Evolutionary conservation across 2,329 filamentous ascomycete species (phyloP).

Genomic region (Penicillium vulpinum): DNA sequence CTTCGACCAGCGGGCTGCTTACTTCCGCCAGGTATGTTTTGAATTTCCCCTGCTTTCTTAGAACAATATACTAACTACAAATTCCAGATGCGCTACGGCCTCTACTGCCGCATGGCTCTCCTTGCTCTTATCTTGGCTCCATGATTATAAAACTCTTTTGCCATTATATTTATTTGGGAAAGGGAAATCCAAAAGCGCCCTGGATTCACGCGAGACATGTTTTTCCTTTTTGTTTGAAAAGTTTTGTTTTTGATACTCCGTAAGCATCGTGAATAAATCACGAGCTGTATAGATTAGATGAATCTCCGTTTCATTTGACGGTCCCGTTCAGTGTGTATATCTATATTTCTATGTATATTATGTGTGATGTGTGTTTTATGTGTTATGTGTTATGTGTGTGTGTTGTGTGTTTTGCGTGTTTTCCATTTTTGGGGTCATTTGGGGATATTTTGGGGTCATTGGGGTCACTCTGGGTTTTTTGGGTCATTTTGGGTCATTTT

Average conservation of each 20-base stretch:
- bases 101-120: conserved; percentile 97
- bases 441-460: not conserved
- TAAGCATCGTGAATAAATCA: conserved; percentile 33
- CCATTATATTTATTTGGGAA: conserved; percentile 19
- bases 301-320: conserved; percentile 37
- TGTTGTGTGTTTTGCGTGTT: conserved; percentile 20
- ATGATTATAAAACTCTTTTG: conserved; percentile 32
- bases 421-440: conserved; percentile 11
- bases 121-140: conserved; percentile 84
- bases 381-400: conserved; percentile 19
- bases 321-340: conserved; percentile 22
- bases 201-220: conserved; percentile 26
- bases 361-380: conserved; percentile 26
- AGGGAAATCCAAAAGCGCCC: conserved; percentile 14
- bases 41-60: not conserved
- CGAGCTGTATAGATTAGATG: conserved; percentile 41
- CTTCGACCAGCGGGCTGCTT: conserved; percentile 93
- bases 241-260: conserved; percentile 35
- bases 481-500: conserved; percentile 9
- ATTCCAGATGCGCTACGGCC: conserved; percentile 86
- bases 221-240: conserved; percentile 31
- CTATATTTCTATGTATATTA: conserved; percentile 20
- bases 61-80: conserved; percentile 45
- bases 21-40: conserved; percentile 92
- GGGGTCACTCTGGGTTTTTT: not conserved